Conservation (phyloP, 257 asterid species). For the Solanum ahanhuiri region DNA sequence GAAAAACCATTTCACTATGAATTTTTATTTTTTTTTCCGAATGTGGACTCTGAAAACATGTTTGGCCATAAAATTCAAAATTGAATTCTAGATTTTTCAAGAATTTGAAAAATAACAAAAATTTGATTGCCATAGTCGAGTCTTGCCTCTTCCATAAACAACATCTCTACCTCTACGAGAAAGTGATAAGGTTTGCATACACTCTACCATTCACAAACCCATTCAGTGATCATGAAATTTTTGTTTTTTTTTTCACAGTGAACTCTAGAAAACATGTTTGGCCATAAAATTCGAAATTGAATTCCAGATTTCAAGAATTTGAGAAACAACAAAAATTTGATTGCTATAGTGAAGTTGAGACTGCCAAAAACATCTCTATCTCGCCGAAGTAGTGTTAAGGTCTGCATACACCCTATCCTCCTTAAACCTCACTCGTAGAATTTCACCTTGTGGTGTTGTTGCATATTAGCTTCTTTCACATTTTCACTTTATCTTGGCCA, state of each 20-base stretch:
- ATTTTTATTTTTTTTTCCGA: rapidly evolving
- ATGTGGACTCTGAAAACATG: neutral
- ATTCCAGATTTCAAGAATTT: neutral
- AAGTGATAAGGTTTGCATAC: too few relatives aligned
- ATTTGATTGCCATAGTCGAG: neutral
- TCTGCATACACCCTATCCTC: neutral
- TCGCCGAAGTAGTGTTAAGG: rapidly evolving
- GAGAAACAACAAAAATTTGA: neutral
- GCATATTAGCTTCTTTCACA: neutral
- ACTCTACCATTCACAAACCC: neutral
- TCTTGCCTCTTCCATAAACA: rapidly evolving
- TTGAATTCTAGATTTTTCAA: neutral
- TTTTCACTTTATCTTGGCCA: neutral
- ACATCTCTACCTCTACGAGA: neutral
- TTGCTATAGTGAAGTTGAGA: neutral
- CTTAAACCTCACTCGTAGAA: neutral
- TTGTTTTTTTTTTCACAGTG: neutral
- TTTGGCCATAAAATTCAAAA: neutral
- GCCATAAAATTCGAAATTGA: neutral
- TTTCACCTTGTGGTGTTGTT: neutral
- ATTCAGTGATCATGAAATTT: neutral
- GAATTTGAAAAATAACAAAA: neutral
- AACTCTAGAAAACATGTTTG: neutral
- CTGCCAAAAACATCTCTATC: neutral
- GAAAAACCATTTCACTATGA: neutral